Evolutionary conservation across 1,284 basidiomycete genomes (phyloP), one percentile per base, ranked within the genome.

Genomic region (Ceratobasidium sp.): DNA sequence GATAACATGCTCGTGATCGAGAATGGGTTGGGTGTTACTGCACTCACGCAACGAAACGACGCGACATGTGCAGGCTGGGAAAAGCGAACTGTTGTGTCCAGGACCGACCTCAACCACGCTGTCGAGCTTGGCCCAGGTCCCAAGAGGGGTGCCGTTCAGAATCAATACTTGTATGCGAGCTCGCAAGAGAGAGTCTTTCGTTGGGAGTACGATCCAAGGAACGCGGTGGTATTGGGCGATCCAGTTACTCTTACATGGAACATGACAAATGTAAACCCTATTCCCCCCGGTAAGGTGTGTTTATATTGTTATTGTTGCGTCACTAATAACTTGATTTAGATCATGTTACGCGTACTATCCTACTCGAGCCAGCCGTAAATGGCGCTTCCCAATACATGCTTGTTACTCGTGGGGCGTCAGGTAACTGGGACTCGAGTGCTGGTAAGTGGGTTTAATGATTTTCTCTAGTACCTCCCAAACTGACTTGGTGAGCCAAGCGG

Each of bases 1-100:
- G 78, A 80, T 19, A 84, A 84, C 75, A 77, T 85, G n/a, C 82
- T 85, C 9, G 83, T 84, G n/a, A 81, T 85, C 34, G 83, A 85
- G 74, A 79, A 81, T 27, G 83, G 83, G 0, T 77, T 82, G 27
- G 84, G 84, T 2, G 76, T 84, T 13, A 82, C 83, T 1, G 83
- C 82, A 0, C 83, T 85, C 69, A 76, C 69, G 22, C 19, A 7
- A 3, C 58, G 49, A n/a, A 39, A 63, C 19, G 61, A 53, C 24
- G 71, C 80, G 24, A 51, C 62, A 34, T 75, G 77, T 59, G 59
- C 68, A 8, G 83, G 84, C 6, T 85, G 83, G 82, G 78, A 83
- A 39, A 81, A 83, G 1, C 81, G 79, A 0, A 77, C 83, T 11
- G 81, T 85, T n/a, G 76, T 84, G 27, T 63, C 78, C 22, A 83